These are phyloP conservation scores for Colletotrichum somersetense DNA, from an alignment of 2,329 filamentous ascomycete genomes.

Conservation along the genomic window DNA sequence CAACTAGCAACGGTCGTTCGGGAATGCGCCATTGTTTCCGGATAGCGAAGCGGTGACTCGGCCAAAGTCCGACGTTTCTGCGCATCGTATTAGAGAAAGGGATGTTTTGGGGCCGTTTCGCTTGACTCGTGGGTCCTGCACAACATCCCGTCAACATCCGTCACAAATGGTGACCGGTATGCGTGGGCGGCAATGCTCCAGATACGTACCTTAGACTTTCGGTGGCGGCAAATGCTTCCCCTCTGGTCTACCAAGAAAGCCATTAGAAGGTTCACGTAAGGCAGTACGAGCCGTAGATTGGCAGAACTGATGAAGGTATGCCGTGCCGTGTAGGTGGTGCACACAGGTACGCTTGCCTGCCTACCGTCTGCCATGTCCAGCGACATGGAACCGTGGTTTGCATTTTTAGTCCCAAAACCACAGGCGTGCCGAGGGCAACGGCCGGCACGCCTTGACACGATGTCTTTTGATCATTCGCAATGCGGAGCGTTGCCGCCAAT, in stretches of 20 bases:
- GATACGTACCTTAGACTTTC: background rate
- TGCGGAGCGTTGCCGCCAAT: conserved; percentile 2
- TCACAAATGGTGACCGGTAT: conserved; percentile 13
- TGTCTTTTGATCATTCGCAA: conserved; percentile 25
- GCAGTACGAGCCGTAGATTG: background rate
- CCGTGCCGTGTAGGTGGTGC: background rate
- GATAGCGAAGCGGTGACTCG: conserved; percentile 35
- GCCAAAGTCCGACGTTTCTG: conserved; percentile 38
- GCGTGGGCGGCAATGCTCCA: background rate
- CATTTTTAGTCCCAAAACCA: conserved; percentile 11
- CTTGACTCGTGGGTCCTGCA: conserved; percentile 54
- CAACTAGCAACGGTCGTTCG: conserved; percentile 20
- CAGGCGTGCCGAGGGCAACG: conserved; percentile 20
- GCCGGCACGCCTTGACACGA: conserved; percentile 15
- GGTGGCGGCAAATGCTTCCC: conserved; percentile 1
- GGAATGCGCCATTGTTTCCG: conserved; percentile 23
- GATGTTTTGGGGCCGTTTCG: conserved; percentile 44
- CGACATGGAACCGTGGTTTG: conserved; percentile 31
- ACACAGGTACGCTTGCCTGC: background rate
- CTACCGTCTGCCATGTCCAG: conserved; percentile 29
- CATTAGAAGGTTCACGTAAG: conserved; percentile 6
- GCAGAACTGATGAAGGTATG: background rate
- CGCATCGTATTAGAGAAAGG: conserved; percentile 1
- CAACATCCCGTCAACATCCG: conserved; percentile 46
- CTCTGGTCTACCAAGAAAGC: background rate